Evolutionary conservation across 2,329 filamentous ascomycete genomes (phyloP), one percentile per base, ranked within the genome.

Genomic region (Colletotrichum musae): DNA sequence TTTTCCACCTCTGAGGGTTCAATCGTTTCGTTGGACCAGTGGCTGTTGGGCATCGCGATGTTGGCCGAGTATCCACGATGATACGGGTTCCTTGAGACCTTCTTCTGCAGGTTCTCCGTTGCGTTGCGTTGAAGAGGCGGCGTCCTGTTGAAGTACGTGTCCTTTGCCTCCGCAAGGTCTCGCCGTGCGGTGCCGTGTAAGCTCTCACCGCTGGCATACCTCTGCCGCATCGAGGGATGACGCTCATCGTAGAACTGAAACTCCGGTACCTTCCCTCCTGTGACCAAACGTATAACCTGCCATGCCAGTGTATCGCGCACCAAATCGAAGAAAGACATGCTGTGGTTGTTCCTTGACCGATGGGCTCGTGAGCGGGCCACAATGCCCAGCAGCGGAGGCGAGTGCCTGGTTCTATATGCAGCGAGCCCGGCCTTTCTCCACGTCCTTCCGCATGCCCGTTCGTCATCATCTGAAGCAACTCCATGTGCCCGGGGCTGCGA

Each of bases 211-310:
- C 58, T 64, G 2, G 52, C 58, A 12, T 70, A 70, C 16, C 52
- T 58, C n/a, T 67, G 62, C 47, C 57, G 57, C 4, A 70, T 24
- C 24, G 61, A 18, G 1, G 67, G 67, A 18, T 67, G 51, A 24
- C 67, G 56, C 26, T 70, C 67, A 21, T 70, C 67, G 21, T 56
- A 70, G 21, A 57, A 67, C 26, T 70, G 67, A 28, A 70, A 70
- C 16, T 58, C 56, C 9, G 67, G 63, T 18, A 45, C 15, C n/a
- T 47, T 32, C 4, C 50, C 57, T 6, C 67, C 47, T 28, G 63
- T 70, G 6, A 52, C 62, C 12, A 66, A 21, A 10, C 67, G 67
- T 13, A 58, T 21, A 6, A 52, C 36, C 26, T 67, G 58, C 67
- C 67, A 70, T 32, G 51, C 67, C 7, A 54, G 47, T 13, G 67